These are phyloP conservation scores for Hyphopichia buzzinii DNA, from an alignment of 1,139 yeast species.

Conservation along the genomic window DNA sequence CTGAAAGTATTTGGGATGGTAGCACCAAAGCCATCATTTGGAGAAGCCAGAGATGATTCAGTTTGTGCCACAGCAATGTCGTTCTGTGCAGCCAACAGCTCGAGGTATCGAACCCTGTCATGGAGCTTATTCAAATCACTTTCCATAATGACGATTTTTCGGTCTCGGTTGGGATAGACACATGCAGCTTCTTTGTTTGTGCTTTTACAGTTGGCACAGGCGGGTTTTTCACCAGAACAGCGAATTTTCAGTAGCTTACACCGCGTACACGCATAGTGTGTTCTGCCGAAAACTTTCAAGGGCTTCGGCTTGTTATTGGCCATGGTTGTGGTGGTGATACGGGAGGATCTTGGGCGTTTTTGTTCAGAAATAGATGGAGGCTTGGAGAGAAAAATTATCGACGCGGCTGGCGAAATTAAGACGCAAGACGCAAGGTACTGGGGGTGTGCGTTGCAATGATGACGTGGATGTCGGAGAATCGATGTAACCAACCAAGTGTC, in stretches of 20 bases:
- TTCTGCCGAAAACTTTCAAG: constrained; percentile 39
- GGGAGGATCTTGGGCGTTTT: too few relatives aligned
- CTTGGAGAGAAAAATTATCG: too few relatives aligned
- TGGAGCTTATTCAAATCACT: constrained; percentile 46
- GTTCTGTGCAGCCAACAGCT: constrained; percentile 10
- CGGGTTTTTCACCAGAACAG: constrained; percentile 45
- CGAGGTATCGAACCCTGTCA: constrained; percentile 37
- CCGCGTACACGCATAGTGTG: constrained; percentile 42
- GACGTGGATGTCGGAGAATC: too few relatives aligned
- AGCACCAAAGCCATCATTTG: constrained; percentile 7
- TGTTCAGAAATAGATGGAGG: too few relatives aligned
- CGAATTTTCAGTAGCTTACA: constrained; percentile 39
- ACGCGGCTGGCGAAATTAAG: too few relatives aligned
- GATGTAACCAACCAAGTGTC: too few relatives aligned
- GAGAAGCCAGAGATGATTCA: not conserved
- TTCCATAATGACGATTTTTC: constrained; percentile 52
- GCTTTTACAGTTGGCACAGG: constrained; percentile 38
- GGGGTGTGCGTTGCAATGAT: too few relatives aligned
- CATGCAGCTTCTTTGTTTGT: constrained; percentile 37
- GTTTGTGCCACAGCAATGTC: not conserved
- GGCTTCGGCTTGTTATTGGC: constrained; percentile 29
- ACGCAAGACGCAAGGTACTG: too few relatives aligned
- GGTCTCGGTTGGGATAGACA: constrained; percentile 47
- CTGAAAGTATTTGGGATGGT: not conserved
- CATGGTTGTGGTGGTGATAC: too few relatives aligned